These are phyloP conservation scores for Cnidoscolus chayamansa DNA, from an alignment of 441 rosid genomes.

Conservation along the genomic window DNA sequence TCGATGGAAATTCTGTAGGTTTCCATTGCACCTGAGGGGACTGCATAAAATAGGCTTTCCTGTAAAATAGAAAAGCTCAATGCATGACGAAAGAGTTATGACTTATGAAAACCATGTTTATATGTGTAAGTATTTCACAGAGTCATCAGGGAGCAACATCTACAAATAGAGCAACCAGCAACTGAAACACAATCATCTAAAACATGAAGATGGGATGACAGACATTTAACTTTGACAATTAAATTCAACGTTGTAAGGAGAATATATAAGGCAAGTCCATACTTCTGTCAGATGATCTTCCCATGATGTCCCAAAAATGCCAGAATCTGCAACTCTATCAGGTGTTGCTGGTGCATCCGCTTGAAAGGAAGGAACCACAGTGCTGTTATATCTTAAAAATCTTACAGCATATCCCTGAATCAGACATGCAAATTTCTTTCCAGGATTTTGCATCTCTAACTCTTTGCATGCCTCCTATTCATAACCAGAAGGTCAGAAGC, in stretches of 20 bases:
- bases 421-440: constrained; percentile 36
- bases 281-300: constrained; percentile 87
- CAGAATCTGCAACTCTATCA: constrained; percentile 50
- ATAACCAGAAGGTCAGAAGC: constrained; percentile 17
- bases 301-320: constrained; percentile 55
- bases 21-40: constrained; percentile 86
- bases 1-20: constrained; percentile 77
- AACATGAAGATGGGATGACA: neutral
- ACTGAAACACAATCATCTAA: neutral
- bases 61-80: constrained; percentile 39
- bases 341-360: constrained; percentile 66
- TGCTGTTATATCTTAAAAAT: constrained; percentile 59
- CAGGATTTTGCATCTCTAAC: constrained; percentile 34
- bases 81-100: neutral
- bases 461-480: constrained; percentile 56
- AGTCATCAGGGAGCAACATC: neutral
- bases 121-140: neutral
- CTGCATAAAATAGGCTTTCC: constrained; percentile 94
- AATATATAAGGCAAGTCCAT: constrained; percentile 32
- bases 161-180: neutral
- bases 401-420: constrained; percentile 78
- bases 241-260: constrained; percentile 10
- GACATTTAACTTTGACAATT: neutral
- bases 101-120: neutral
- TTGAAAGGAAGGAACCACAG: constrained; percentile 45